Conservation (phyloP, 805 yeast species). For the Barnettozyma siamensis region DNA sequence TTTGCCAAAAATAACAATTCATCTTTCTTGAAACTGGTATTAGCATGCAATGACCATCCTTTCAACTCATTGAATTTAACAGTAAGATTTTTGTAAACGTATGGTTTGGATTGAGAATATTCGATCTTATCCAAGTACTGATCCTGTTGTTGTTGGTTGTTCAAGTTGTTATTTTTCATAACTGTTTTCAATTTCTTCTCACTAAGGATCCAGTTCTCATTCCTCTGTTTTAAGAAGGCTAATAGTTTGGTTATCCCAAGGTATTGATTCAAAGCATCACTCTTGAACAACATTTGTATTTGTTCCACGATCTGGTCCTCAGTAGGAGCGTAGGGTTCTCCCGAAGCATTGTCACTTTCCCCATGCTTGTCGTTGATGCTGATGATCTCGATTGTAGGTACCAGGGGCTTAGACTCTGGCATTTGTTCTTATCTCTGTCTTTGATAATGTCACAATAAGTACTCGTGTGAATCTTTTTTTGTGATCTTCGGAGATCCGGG, state of each 20-base stretch:
- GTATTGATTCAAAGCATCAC: constrained; percentile 56
- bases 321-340: constrained; percentile 23
- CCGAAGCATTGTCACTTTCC: constrained; percentile 2
- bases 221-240: constrained; percentile 40
- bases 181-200: constrained; percentile 50
- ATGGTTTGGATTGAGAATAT: constrained; percentile 28
- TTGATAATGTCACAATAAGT: too few relatives aligned
- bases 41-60: constrained; percentile 61
- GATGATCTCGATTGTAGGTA: constrained; percentile 26
- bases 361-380: constrained; percentile 25
- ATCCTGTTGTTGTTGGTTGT: constrained; percentile 36
- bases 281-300: constrained; percentile 62
- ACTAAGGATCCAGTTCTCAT: constrained; percentile 60
- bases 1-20: constrained; percentile 52
- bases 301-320: constrained; percentile 33
- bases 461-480: too few relatives aligned
- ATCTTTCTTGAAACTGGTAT: constrained; percentile 40
- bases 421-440: background rate
- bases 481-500: too few relatives aligned
- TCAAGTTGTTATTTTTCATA: constrained; percentile 52
- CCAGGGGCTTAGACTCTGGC: background rate
- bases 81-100: constrained; percentile 38
- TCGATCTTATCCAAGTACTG: constrained; percentile 48
- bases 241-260: constrained; percentile 51
- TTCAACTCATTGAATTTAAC: constrained; percentile 43